Percentiles rank a stretch among this genome's conserved stretches.
Evolutionary conservation across 2,329 filamentous ascomycete species (phyloP).

Genomic region (Cadophora sp.): DNA sequence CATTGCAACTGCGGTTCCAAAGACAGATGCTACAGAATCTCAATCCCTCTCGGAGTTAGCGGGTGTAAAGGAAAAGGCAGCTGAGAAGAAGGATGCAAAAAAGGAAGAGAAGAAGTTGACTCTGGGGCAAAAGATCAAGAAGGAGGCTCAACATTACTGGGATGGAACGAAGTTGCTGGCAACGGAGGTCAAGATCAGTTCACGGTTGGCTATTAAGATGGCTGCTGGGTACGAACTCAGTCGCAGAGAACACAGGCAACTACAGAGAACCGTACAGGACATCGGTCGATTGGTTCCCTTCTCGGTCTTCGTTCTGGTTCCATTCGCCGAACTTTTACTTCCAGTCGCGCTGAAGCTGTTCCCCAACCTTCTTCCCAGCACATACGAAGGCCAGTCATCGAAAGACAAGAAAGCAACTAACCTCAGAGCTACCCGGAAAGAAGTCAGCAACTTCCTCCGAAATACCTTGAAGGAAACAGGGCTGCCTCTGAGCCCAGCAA

Average conservation of each 20-base stretch:
- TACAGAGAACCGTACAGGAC: slow-evolving; percentile 93
- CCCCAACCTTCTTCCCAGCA: slow-evolving; percentile 96
- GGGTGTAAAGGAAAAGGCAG: slow-evolving; percentile 65
- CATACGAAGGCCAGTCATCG: slow-evolving; percentile 89
- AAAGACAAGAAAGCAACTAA: slow-evolving; percentile 87
- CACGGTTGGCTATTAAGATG: slow-evolving; percentile 93
- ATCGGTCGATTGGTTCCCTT: slow-evolving; percentile 92
- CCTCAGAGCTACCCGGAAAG: slow-evolving; percentile 86
- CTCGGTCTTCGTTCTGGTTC: slow-evolving; percentile 95
- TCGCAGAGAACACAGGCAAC: slow-evolving; percentile 88
- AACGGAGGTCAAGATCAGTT: slow-evolving; percentile 92
- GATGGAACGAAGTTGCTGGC: slow-evolving; percentile 95
- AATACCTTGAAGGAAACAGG: slow-evolving; percentile 93
- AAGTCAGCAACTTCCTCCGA: slow-evolving; percentile 89
- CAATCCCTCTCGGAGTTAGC: slow-evolving; percentile 64
- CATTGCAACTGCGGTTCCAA: slow-evolving; percentile 41
- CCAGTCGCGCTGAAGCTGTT: slow-evolving; percentile 93
- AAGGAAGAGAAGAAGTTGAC: slow-evolving; percentile 88
- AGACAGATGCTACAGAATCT: slow-evolving; percentile 42
- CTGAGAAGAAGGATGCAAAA: slow-evolving; percentile 67
- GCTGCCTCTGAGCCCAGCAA: slow-evolving; percentile 82
- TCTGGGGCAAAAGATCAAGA: slow-evolving; percentile 90
- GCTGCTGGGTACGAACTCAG: slow-evolving; percentile 96
- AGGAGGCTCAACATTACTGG: slow-evolving; percentile 94
- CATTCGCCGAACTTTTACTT: slow-evolving; percentile 91